Evolutionary conservation across 768 basidiomycete species (phyloP).

Genomic region (Phanerochaete sordida): DNA sequence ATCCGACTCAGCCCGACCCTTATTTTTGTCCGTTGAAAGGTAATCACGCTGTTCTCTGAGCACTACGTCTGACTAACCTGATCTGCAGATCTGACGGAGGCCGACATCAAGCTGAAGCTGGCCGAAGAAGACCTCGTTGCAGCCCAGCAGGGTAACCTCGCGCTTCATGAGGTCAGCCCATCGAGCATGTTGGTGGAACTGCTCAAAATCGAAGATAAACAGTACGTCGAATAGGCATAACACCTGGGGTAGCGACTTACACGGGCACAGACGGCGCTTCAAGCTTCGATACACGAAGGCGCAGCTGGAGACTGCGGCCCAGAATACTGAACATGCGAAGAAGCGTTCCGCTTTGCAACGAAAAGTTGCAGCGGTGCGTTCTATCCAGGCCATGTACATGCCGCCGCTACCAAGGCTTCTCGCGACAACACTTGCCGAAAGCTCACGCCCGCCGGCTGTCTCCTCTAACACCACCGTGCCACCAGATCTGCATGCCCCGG

Average conservation of each 20-base stretch:
- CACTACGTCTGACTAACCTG: neutral
- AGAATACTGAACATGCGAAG: neutral
- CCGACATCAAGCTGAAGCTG: slow-evolving; percentile 18
- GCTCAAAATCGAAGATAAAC: neutral
- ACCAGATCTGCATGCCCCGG: too few species aligned
- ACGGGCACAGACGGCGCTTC: too few species aligned
- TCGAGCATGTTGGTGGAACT: neutral
- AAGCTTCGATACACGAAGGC: neutral
- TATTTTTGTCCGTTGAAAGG: neutral
- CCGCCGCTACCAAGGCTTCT: neutral
- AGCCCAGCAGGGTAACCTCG: neutral
- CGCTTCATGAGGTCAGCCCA: neutral
- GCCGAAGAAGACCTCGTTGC: slow-evolving; percentile 16
- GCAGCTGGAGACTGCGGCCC: neutral
- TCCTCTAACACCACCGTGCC: neutral
- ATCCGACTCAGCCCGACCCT: slow-evolving; percentile 20
- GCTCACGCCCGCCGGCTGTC: too few species aligned
- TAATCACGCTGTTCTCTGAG: neutral
- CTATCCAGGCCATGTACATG: neutral
- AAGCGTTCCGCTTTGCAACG: slow-evolving; percentile 9
- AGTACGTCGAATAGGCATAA: neutral
- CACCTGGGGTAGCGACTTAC: too few species aligned
- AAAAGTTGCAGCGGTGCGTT: neutral
- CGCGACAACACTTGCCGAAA: neutral
- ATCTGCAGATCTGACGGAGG: slow-evolving; percentile 9